A percentile compares a stretch with the other conserved stretches of the same genome.
These are phyloP conservation scores for Scheffersomyces coipomensis DNA, from an alignment of 805 yeast species.

Conservation along the genomic window DNA sequence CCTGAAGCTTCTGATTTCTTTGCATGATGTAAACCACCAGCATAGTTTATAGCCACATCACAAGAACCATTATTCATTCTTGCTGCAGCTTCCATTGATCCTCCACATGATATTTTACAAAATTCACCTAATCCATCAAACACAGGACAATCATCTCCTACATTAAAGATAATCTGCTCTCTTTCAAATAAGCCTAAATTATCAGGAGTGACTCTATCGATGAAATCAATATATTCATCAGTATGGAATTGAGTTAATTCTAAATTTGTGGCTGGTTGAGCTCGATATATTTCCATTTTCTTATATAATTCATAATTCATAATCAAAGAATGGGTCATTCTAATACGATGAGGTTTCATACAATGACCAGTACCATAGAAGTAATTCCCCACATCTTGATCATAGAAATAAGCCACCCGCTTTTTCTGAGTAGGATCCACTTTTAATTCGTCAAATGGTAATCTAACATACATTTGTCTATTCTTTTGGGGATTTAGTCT, in stretches of 20 bases:
- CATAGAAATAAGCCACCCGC: conserved; percentile 44
- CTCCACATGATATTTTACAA: conserved; percentile 88
- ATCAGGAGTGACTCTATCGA: conserved; percentile 89
- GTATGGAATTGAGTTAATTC: conserved; percentile 98
- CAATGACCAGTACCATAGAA: conserved; percentile 99
- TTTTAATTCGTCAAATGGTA: conserved; percentile 45
- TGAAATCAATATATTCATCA: conserved; percentile 93
- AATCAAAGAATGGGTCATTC: conserved; percentile 96
- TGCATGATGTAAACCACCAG: conserved; percentile 98
- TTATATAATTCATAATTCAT: conserved; percentile 97
- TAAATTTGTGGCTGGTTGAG: conserved; percentile 95
- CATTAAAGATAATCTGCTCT: conserved; percentile 89
- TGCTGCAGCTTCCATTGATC: conserved; percentile 93
- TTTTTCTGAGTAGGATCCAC: conserved; percentile 39
- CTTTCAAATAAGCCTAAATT: conserved; percentile 82
- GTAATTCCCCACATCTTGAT: conserved; percentile 91
- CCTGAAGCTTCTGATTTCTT: conserved; percentile 94
- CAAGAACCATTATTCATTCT: conserved; percentile 82
- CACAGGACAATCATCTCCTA: conserved; percentile 95
- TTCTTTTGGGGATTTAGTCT: too few relatives aligned
- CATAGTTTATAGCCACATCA: conserved; percentile 94
- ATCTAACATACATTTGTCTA: conserved; percentile 41
- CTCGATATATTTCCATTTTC: conserved; percentile 95
- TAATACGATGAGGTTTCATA: conserved; percentile 97
- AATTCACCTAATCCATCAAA: conserved; percentile 94